Conservation (phyloP, 352 stramenopile genomes). For the Phytophthora palmivora region DNA sequence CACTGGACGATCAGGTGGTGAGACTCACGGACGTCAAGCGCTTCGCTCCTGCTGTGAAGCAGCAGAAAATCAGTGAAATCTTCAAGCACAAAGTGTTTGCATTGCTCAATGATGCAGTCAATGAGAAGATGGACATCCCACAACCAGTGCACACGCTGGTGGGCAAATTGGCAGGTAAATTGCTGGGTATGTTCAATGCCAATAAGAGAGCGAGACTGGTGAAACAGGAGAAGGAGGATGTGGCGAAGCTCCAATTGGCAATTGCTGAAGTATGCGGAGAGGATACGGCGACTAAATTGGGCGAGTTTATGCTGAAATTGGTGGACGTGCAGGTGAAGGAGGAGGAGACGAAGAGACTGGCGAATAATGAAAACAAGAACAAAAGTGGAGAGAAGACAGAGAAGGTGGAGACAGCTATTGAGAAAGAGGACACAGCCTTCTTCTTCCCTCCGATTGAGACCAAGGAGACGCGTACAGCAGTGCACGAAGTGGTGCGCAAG, state of each 20-base stretch:
- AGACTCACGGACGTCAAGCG: constrained; percentile 70
- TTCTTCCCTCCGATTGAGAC: constrained; percentile 78
- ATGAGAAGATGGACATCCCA: constrained; percentile 43
- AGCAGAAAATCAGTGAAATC: constrained; percentile 75
- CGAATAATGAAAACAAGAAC: constrained; percentile 28
- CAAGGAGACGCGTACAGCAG: constrained; percentile 84
- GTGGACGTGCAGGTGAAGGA: constrained; percentile 46
- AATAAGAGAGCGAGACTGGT: constrained; percentile 54
- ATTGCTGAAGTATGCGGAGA: constrained; percentile 56
- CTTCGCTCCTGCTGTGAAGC: constrained; percentile 47
- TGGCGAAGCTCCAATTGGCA: constrained; percentile 51
- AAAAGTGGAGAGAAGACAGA: constrained; percentile 14
- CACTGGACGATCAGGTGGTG: constrained; percentile 59
- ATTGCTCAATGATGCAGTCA: constrained; percentile 58
- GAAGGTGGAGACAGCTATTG: constrained; percentile 2
- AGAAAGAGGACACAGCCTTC: constrained; percentile 45
- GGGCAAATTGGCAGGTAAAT: constrained; percentile 56
- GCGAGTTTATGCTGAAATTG: constrained; percentile 51
- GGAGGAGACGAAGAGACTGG: constrained; percentile 29
- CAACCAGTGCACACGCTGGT: constrained; percentile 55
- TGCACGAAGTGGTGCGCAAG: constrained; percentile 89
- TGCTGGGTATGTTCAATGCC: constrained; percentile 74
- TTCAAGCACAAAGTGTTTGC: constrained; percentile 81
- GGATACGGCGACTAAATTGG: constrained; percentile 46
- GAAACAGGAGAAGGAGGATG: constrained; percentile 46